Percentiles rank a stretch among this genome's conserved stretches.
Evolutionary conservation across 176 grass and related monocot species (phyloP).

Genomic region (Oryza longistaminata): DNA sequence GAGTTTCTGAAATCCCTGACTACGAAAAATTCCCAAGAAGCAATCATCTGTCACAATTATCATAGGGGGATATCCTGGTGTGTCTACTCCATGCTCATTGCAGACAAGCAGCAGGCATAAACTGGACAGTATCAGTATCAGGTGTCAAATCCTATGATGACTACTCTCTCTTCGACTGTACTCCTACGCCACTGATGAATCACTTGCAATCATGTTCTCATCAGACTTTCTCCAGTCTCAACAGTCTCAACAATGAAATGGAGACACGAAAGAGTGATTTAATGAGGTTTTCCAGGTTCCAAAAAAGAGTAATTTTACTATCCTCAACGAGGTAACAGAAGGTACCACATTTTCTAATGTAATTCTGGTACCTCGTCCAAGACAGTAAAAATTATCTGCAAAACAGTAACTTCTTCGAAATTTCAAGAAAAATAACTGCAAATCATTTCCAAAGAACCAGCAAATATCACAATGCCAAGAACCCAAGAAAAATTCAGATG

Average conservation of each 20-base stretch:
- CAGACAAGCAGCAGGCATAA: background rate
- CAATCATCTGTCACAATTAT: background rate
- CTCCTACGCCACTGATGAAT: background rate
- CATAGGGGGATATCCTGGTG: background rate
- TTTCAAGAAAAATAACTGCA: background rate
- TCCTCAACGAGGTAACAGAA: too few species aligned
- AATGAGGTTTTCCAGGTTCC: too few species aligned
- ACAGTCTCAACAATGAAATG: background rate
- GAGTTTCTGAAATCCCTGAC: conserved; percentile 1
- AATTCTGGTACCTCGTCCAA: too few species aligned
- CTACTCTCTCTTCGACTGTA: background rate
- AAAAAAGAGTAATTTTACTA: too few species aligned
- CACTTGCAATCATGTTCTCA: conserved; percentile 6
- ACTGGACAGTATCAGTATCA: background rate
- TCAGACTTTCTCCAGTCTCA: background rate
- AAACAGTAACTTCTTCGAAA: background rate
- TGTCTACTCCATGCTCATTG: background rate
- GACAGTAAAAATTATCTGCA: background rate
- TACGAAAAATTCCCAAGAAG: background rate
- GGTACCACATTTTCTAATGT: background rate
- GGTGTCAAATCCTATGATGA: background rate
- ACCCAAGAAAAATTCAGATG: background rate
- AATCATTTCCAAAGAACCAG: background rate
- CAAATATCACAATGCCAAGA: background rate
- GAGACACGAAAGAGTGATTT: background rate